A percentile compares a stretch with the other conserved stretches of the same genome.
phyloP scores from a whole-genome alignment of 208 protist genomes.

The Trypanosomatidae sp. region DNA sequence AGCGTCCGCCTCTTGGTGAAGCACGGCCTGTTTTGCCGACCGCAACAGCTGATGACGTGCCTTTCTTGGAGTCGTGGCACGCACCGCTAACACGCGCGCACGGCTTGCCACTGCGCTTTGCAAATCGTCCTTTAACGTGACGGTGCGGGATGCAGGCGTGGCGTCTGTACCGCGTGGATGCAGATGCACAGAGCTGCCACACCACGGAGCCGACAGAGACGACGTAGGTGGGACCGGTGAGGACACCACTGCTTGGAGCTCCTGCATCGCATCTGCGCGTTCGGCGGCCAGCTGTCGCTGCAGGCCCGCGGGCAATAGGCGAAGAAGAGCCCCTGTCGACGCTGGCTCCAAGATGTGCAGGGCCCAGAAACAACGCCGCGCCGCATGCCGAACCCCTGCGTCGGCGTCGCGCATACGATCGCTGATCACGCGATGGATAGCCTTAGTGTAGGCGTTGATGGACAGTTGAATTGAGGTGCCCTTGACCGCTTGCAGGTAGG shows the following conservation, averaged over 20 bases:
- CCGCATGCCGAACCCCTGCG: constrained; percentile 32
- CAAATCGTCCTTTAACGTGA: constrained; percentile 36
- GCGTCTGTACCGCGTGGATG: background rate
- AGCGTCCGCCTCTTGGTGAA: background rate
- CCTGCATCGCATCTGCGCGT: constrained; percentile 13
- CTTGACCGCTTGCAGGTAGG: constrained; percentile 36
- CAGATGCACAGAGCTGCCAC: background rate
- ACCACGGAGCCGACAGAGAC: background rate
- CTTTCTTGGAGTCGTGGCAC: background rate
- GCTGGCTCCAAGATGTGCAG: constrained; percentile 47
- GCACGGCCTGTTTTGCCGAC: background rate
- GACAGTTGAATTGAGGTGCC: constrained; percentile 36
- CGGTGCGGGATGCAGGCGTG: constrained; percentile 9
- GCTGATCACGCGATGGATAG: constrained; percentile 41
- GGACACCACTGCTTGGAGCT: constrained; percentile 14
- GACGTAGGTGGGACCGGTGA: background rate
- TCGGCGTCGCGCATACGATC: constrained; percentile 47
- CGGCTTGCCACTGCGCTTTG: constrained; percentile 28
- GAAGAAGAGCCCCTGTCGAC: constrained; percentile 31
- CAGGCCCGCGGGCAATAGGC: constrained; percentile 24
- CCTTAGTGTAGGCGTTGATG: constrained; percentile 32
- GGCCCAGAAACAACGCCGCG: constrained; percentile 45
- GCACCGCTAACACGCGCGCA: constrained; percentile 3
- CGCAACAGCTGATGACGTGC: constrained; percentile 16
- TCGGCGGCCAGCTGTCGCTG: constrained; percentile 28